phyloP scores from a whole-genome alignment of 169 alveolate genomes.

The Plasmodium reichenowi region DNA sequence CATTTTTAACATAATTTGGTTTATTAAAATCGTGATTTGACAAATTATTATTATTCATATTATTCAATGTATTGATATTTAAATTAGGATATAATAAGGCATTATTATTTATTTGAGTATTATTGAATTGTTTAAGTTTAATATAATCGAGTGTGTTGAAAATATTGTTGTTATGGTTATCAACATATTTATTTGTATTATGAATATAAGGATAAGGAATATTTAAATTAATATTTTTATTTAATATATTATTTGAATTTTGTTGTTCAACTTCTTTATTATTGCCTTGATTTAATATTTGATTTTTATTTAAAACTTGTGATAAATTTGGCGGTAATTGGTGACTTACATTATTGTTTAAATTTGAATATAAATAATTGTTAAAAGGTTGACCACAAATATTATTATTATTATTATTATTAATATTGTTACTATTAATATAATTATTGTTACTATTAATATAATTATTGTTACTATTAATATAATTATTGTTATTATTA shows the following conservation, averaged over 20 bases:
- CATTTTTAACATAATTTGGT: conserved; percentile 1
- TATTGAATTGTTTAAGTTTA: neutral
- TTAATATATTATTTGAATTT: neutral
- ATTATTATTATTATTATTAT: neutral
- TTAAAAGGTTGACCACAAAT: conserved; percentile 1
- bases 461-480: neutral
- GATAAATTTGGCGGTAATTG: neutral
- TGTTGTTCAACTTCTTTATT: neutral
- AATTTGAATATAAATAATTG: neutral
- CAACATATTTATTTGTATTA: neutral
- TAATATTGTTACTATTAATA: neutral
- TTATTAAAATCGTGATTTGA: neutral
- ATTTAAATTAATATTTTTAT: conserved; percentile 1
- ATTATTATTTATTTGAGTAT: neutral
- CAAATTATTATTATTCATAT: neutral
- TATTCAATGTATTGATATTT: conserved; percentile 8
- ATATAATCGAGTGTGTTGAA: conserved; percentile 13
- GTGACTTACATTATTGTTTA: neutral
- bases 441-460: neutral
- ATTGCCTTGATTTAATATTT: conserved; percentile 5
- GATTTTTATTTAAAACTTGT: neutral
- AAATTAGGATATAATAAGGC: conserved; percentile 4
- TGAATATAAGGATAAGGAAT: neutral
- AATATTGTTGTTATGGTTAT: neutral
- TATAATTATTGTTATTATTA: neutral